A percentile compares a stretch with the other conserved stretches of the same genome.
Conservation (phyloP, 768 basidiomycete genomes). For the Rossbeevera mucosa region DNA sequence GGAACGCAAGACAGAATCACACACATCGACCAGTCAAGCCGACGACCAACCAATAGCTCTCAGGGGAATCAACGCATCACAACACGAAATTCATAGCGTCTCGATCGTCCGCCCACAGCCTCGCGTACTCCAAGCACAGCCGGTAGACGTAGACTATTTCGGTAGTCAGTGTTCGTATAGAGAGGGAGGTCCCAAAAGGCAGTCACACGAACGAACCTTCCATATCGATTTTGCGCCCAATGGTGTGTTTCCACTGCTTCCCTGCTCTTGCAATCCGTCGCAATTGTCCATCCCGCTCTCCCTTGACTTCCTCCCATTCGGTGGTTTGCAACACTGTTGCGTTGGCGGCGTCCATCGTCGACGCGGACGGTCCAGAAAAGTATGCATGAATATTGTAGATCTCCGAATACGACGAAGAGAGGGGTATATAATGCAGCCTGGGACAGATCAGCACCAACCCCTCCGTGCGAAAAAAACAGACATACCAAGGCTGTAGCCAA, state of each 20-base stretch:
- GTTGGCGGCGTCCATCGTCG: constrained; percentile 52
- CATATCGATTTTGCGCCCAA: constrained; percentile 85
- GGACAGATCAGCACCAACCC: not conserved
- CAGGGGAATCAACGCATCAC: constrained; percentile 7
- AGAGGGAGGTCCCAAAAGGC: not conserved
- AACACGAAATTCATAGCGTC: constrained; percentile 52
- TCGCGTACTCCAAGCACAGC: constrained; percentile 82
- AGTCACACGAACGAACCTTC: constrained; percentile 56
- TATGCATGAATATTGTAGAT: constrained; percentile 92
- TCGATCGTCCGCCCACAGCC: constrained; percentile 81
- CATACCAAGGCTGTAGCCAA: constrained; percentile 88
- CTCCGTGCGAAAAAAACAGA: constrained; percentile 1
- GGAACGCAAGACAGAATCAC: too few species aligned
- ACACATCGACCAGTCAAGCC: not conserved
- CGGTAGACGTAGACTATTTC: constrained; percentile 77
- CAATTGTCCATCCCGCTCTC: constrained; percentile 68
- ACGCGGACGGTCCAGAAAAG: constrained; percentile 78
- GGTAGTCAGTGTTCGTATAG: not conserved
- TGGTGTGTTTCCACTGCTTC: constrained; percentile 85
- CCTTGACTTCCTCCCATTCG: constrained; percentile 30
- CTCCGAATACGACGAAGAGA: constrained; percentile 82
- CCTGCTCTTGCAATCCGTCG: constrained; percentile 85
- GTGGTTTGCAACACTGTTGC: constrained; percentile 36
- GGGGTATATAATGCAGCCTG: constrained; percentile 93
- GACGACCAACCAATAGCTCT: not conserved